These are phyloP conservation scores for Bondarzewia mesenterica DNA, from an alignment of 1,284 basidiomycete species.

Conservation along the genomic window DNA sequence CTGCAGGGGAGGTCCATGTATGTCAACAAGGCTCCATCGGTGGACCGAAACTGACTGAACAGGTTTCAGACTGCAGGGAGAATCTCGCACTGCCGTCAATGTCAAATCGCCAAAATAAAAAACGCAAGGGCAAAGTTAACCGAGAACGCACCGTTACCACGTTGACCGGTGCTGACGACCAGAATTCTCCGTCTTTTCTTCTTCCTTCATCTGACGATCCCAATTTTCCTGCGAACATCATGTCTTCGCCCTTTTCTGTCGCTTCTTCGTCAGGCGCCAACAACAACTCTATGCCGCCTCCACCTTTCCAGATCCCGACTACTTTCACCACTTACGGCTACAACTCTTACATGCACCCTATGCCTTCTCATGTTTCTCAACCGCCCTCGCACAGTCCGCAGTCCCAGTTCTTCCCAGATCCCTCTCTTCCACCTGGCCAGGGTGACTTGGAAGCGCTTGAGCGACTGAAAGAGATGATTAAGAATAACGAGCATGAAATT, in stretches of 20 bases:
- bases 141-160: slow-evolving; percentile 59
- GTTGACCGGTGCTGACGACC: slow-evolving; percentile 29
- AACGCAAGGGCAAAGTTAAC: slow-evolving; percentile 40
- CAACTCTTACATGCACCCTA: slow-evolving; percentile 20
- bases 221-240: slow-evolving; percentile 17
- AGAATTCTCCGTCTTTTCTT: slow-evolving; percentile 25
- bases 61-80: not conserved
- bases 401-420: slow-evolving; percentile 12
- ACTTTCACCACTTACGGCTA: slow-evolving; percentile 18
- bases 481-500: slow-evolving; percentile 59
- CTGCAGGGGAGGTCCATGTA: no score
- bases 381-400: slow-evolving; percentile 16
- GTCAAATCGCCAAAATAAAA: slow-evolving; percentile 56
- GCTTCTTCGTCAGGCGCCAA: slow-evolving; percentile 16
- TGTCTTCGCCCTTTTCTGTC: slow-evolving; percentile 24
- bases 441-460: slow-evolving; percentile 65
- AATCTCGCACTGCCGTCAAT: slow-evolving; percentile 28
- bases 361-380: slow-evolving; percentile 12
- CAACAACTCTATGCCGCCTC: slow-evolving; percentile 5
- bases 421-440: slow-evolving; percentile 22
- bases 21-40: not conserved
- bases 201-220: slow-evolving; percentile 41
- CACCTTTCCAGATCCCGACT: slow-evolving; percentile 13
- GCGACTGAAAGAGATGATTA: slow-evolving; percentile 63
- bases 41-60: not conserved